A percentile compares a stretch with the other conserved stretches of the same genome.
Conservation (phyloP, 2,329 filamentous ascomycete genomes). For the Corynespora cassiicola region DNA sequence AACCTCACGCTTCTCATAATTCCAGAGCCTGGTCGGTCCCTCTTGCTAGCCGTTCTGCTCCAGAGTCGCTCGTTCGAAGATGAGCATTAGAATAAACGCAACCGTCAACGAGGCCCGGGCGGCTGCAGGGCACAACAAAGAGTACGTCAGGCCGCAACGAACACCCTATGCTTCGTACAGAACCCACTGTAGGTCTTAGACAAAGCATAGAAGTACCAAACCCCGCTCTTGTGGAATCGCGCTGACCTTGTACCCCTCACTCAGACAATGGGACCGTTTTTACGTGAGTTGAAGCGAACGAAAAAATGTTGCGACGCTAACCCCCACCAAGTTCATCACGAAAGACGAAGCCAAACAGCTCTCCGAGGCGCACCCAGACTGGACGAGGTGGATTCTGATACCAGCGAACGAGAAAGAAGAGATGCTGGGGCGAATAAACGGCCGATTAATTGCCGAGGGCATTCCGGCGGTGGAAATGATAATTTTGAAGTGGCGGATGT, state of each 20-base stretch:
- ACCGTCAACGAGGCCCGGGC: conserved; percentile 43
- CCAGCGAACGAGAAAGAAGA: conserved; percentile 44
- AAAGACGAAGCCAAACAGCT: conserved; percentile 45
- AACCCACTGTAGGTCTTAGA: too few species aligned
- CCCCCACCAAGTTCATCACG: conserved; percentile 39
- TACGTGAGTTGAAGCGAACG: conserved; percentile 36
- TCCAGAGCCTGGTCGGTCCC: conserved; percentile 34
- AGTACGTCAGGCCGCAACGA: too few species aligned
- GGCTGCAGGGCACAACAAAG: conserved; percentile 42
- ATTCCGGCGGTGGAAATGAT: conserved; percentile 46
- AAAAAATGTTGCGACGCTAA: conserved; percentile 27
- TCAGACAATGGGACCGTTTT: conserved; percentile 47
- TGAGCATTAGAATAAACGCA: conserved; percentile 48
- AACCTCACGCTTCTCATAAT: conserved; percentile 43
- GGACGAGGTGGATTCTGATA: conserved; percentile 46
- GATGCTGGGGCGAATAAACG: conserved; percentile 43
- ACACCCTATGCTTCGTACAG: too few species aligned
- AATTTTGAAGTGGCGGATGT: conserved; percentile 45
- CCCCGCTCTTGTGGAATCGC: too few species aligned
- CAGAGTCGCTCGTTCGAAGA: conserved; percentile 25
- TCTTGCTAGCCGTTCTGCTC: conserved; percentile 27
- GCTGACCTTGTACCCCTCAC: too few species aligned
- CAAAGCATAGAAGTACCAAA: too few species aligned
- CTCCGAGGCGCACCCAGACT: conserved; percentile 43
- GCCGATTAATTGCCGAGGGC: conserved; percentile 39